phyloP scores from a whole-genome alignment of 2,329 filamentous ascomycete genomes.

The Clarireedia homoeocarpa region DNA sequence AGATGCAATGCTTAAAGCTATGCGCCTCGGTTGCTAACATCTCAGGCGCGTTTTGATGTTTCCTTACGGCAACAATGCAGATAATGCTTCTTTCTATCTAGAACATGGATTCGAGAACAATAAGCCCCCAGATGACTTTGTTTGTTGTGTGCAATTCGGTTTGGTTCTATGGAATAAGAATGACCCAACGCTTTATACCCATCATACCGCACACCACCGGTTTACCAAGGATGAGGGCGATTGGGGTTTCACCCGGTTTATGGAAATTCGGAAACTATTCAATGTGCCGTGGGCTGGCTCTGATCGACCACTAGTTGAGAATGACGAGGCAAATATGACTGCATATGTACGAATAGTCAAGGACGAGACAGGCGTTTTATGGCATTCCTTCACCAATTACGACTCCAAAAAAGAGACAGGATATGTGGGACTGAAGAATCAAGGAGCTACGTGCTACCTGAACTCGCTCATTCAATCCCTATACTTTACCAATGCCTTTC shows the following conservation, averaged over 20 bases:
- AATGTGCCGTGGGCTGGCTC: slow-evolving; percentile 65
- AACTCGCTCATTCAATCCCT: slow-evolving; percentile 79
- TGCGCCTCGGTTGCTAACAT: slow-evolving; percentile 13
- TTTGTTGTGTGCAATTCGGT: slow-evolving; percentile 91
- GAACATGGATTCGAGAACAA: slow-evolving; percentile 81
- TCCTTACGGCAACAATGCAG: slow-evolving; percentile 88
- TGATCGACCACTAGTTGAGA: slow-evolving; percentile 65
- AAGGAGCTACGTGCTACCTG: slow-evolving; percentile 85
- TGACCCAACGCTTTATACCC: slow-evolving; percentile 75
- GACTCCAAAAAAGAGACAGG: slow-evolving; percentile 99
- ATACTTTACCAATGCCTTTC: slow-evolving; percentile 86
- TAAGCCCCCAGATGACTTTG: slow-evolving; percentile 83
- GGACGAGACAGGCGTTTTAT: slow-evolving; percentile 80
- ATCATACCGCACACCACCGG: slow-evolving; percentile 83
- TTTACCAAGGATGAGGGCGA: slow-evolving; percentile 96
- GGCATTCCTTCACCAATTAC: slow-evolving; percentile 90
- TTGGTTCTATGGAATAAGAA: slow-evolving; percentile 91
- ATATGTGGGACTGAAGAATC: slow-evolving; percentile 93
- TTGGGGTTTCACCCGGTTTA: slow-evolving; percentile 97
- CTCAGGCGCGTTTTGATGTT: slow-evolving; percentile 87
- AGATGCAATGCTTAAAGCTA: slow-evolving; percentile 21
- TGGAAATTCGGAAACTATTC: slow-evolving; percentile 81
- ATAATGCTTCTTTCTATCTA: slow-evolving; percentile 89
- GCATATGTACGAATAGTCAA: slow-evolving; percentile 77
- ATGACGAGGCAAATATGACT: slow-evolving; percentile 70